A percentile compares a stretch with the other conserved stretches of the same genome.
These are phyloP conservation scores for Emergomyces pasteurianus DNA, from an alignment of 2,329 filamentous ascomycete species.

Conservation along the genomic window DNA sequence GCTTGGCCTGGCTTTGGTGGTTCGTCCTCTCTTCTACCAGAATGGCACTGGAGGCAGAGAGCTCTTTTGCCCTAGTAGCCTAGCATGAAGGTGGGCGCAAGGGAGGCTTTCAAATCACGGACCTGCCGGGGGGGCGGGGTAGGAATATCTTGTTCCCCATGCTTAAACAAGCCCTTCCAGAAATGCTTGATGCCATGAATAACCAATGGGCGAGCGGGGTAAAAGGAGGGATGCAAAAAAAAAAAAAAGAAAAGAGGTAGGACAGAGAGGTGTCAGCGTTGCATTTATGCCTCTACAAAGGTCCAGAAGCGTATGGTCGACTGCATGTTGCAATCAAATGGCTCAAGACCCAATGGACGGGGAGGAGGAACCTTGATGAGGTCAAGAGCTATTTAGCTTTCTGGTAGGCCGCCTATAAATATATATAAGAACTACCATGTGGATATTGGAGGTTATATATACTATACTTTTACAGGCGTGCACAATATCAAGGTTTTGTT, in stretches of 20 bases:
- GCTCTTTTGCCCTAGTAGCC: too few species aligned
- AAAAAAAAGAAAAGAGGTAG: background rate
- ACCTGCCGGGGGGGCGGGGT: too few species aligned
- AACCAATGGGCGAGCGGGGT: background rate
- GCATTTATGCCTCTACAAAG: background rate
- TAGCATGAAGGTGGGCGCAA: too few species aligned
- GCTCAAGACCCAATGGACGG: background rate
- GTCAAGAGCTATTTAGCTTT: too few species aligned
- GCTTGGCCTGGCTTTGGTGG: too few species aligned
- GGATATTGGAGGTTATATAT: background rate
- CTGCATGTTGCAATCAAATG: too few species aligned
- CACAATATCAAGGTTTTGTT: background rate
- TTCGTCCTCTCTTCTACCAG: too few species aligned
- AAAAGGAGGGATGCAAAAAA: background rate
- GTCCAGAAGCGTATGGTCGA: background rate
- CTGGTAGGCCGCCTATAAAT: background rate
- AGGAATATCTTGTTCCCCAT: background rate
- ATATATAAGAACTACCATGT: background rate
- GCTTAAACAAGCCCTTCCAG: background rate
- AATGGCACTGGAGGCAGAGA: too few species aligned
- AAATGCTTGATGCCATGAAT: background rate
- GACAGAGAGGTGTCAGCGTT: background rate
- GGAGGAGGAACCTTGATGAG: background rate
- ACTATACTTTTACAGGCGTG: background rate
- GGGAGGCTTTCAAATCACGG: too few species aligned